Evolutionary conservation across 2,329 filamentous ascomycete genomes (phyloP), one percentile per base, ranked within the genome.

Genomic region (Penicillium occitanis): DNA sequence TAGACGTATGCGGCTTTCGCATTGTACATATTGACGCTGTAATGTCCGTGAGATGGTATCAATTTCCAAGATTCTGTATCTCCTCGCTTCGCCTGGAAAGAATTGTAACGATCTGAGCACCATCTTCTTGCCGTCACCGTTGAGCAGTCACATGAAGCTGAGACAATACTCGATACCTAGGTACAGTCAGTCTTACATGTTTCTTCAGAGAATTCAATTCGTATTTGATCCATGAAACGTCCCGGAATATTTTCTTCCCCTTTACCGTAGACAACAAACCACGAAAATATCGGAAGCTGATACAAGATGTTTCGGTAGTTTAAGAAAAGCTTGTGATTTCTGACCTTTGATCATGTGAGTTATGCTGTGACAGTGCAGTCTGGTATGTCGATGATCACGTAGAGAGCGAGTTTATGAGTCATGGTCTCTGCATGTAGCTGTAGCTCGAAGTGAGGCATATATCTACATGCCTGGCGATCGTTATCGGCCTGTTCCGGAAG

Each of bases 231-330:
- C 50, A 10, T 19, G 33, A 10, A 5, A 7, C 8, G 11, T 57
- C 35, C 53, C 53, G 53, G 22, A 7, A 40, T 37, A 57, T 57
- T 57, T 25, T 57, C 53, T 57, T 57, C 33, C 53, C 10, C n/a
- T n/a, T 37, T 3, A 14, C 51, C 51, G 30, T 14, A 33, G 30
- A 17, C 19, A 10, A 25, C 14, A 19, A 8, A 14, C 53, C 2
- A 2, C 33, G 30, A 19, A 14, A 8, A 37, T 22, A 19, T 37
- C 10, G 30, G 48, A 28, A 25, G 14, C 22, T 17, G 11, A 25
- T 22, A 50, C 19, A 28, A 55, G n/a, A 8, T 35, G n/a, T 33
- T 5, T 28, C 17, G 30, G 30, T 10, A 13, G 30, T 10, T 48
- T 6, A 14, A 30, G 19, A 57, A n/a, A 57, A 19, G 5, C 11